phyloP scores from a whole-genome alignment of 768 basidiomycete species.

The Serendipita indica region DNA sequence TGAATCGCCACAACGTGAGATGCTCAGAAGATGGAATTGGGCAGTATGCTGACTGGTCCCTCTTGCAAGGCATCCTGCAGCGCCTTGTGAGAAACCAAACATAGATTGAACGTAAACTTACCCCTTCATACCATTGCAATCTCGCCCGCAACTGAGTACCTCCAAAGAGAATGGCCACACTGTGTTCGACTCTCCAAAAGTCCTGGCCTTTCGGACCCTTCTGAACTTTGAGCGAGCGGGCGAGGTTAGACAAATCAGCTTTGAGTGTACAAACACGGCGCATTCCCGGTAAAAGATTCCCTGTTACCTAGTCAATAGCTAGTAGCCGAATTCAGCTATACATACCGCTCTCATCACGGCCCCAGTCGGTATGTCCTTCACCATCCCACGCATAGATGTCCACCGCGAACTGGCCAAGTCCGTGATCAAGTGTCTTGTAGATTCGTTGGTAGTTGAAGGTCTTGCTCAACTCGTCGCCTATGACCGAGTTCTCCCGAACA shows the following conservation, averaged over 20 bases:
- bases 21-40: not conserved
- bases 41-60: not conserved
- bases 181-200: constrained; percentile 7
- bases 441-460: constrained; percentile 5
- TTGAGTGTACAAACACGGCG: constrained; percentile 7
- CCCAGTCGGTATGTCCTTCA: constrained; percentile 7
- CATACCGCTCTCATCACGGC: constrained; percentile 1
- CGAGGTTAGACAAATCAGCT: constrained; percentile 10
- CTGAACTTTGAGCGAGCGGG: not conserved
- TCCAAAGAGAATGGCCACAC: constrained; percentile 9
- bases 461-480: not conserved
- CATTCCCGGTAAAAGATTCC: constrained; percentile 2
- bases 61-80: too few relatives aligned
- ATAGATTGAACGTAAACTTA: not conserved
- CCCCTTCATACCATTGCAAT: constrained; percentile 10
- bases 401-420: constrained; percentile 2
- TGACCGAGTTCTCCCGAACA: not conserved
- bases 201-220: not conserved
- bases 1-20: too few relatives aligned
- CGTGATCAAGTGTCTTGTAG: not conserved
- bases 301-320: too few relatives aligned
- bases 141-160: constrained; percentile 3
- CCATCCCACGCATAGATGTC: constrained; percentile 8
- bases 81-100: too few relatives aligned
- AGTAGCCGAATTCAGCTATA: too few relatives aligned